Base-by-base conservation (phyloP, 2,329 filamentous ascomycete genomes). In the Helotiales sp. region DNA sequence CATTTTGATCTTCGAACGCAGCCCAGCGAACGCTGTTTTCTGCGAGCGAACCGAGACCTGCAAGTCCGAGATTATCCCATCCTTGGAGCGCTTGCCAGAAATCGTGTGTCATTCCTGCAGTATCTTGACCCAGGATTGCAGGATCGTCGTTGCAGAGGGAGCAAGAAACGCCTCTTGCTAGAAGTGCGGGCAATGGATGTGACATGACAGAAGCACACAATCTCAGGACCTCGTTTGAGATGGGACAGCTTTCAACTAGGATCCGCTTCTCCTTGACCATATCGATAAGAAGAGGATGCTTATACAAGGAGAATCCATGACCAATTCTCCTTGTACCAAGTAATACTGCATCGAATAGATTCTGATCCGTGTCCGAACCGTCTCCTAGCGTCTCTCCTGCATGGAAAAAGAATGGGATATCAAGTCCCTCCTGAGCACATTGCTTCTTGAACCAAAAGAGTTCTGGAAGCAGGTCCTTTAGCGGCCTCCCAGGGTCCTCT, bases 341-440 rank as follows among this genome's bases (percentile, higher is more conserved):
- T 8, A 97, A 77, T 13, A 98, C 81, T 0, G 92, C 92, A 71
- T 97, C 93, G 71, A 92, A 96, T 2, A 98, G 81, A 72, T 97
- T 97, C 60, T 76, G 68, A 68, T 97, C 93, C 0, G 89, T 88
- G 19, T 79, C 80, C 65, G 86, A 87, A 27, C 91, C 92, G 59
- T 90, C 86, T 15, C 91, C 91, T 0, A 96, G 83, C 31, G 86
- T 91, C 74, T 97, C 93, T 63, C 93, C 93, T 0, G 93, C 68
- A 33, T 97, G 93, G 77, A 98, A 96, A 78, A 96, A 96, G 77
- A 97, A 96, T 0, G 93, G 93, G 9, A 99, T 86, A 50, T 91
- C 85, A 34, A 97, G 83, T 2, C 83, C 85, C 68, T 91, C 87
- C 69, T 90, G 81, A 0, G 84, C 83, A 71, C 92, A 97, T 66